These are phyloP conservation scores for Eragrostis tef DNA, from an alignment of 202 grass and related monocot species.

Conservation along the genomic window DNA sequence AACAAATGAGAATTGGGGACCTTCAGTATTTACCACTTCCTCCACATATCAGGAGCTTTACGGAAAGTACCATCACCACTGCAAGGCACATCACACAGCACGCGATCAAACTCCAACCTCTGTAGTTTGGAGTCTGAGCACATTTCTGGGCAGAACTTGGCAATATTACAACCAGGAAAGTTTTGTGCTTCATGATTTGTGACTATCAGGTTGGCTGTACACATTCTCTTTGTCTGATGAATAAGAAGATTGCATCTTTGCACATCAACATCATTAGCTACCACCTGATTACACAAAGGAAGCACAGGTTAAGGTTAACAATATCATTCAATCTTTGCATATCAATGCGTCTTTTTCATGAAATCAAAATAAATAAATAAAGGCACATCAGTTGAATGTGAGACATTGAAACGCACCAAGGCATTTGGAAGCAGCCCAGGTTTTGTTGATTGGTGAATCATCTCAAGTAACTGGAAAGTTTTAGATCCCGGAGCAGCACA, in stretches of 20 bases:
- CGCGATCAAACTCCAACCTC: too few species aligned
- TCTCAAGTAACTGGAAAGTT: slow-evolving; percentile 99
- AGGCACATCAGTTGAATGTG: slow-evolving; percentile 15
- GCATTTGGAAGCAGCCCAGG: slow-evolving; percentile 81
- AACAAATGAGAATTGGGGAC: slow-evolving; percentile 23
- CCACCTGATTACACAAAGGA: slow-evolving; percentile 61
- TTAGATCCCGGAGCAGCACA: slow-evolving; percentile 98
- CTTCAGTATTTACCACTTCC: too few species aligned
- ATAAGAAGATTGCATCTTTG: slow-evolving; percentile 99
- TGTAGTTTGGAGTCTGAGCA: too few species aligned
- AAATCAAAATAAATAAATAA: slow-evolving; percentile 17
- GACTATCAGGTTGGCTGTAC: slow-evolving; percentile 91
- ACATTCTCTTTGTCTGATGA: slow-evolving; percentile 99
- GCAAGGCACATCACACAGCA: too few species aligned
- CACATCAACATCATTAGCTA: slow-evolving; percentile 97
- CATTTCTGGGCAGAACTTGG: too few species aligned
- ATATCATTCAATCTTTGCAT: too few species aligned
- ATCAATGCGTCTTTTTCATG: not conserved
- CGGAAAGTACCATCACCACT: too few species aligned
- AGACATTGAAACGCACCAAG: slow-evolving; percentile 54
- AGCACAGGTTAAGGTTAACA: too few species aligned
- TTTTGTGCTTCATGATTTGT: slow-evolving; percentile 99
- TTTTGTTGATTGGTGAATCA: slow-evolving; percentile 80
- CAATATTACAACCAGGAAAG: slow-evolving; percentile 78
- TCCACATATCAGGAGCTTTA: too few species aligned